Percentiles rank a stretch among this genome's conserved stretches.
Evolutionary conservation across 345 rosid species (phyloP).

Genomic region (Linum trigynum): DNA sequence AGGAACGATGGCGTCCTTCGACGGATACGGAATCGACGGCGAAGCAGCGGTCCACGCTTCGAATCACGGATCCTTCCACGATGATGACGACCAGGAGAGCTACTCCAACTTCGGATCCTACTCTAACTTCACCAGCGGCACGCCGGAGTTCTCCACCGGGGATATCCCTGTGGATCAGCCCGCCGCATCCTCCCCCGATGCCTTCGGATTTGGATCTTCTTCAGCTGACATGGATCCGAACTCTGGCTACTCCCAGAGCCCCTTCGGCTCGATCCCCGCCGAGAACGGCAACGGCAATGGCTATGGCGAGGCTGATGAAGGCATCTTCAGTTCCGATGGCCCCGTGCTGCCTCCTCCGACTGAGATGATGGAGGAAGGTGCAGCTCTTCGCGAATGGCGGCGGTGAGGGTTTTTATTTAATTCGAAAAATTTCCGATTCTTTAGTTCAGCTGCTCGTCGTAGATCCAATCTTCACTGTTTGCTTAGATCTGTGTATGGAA

Average conservation of each 20-base stretch:
- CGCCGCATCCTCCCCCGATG: constrained; percentile 32
- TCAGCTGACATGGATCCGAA: constrained; percentile 30
- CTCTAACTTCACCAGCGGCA: constrained; percentile 24
- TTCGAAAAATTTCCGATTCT: neutral
- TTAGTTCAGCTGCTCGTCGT: constrained; percentile 7
- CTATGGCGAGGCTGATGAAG: constrained; percentile 25
- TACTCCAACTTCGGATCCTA: constrained; percentile 41
- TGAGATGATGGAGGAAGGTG: constrained; percentile 65
- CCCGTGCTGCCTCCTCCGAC: constrained; percentile 64
- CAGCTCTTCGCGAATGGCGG: constrained; percentile 68
- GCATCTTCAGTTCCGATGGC: constrained; percentile 43
- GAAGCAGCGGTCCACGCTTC: constrained; percentile 24
- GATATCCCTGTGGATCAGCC: constrained; percentile 39
- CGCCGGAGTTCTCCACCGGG: constrained; percentile 1
- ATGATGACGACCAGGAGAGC: constrained; percentile 31
- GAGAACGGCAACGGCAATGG: constrained; percentile 52
- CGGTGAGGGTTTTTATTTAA: constrained; percentile 36
- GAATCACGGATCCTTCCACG: constrained; percentile 30
- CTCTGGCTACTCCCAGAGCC: constrained; percentile 35
- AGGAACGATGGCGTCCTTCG: constrained; percentile 38
- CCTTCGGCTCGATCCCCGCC: constrained; percentile 36
- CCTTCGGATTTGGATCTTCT: constrained; percentile 36
- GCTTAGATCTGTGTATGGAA: constrained; percentile 22
- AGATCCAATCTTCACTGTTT: constrained; percentile 19
- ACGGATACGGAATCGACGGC: constrained; percentile 33